A percentile compares a stretch with the other conserved stretches of the same genome.
These are phyloP conservation scores for Trichoderma aggressivum DNA, from an alignment of 2,329 filamentous ascomycete genomes.

Conservation along the genomic window DNA sequence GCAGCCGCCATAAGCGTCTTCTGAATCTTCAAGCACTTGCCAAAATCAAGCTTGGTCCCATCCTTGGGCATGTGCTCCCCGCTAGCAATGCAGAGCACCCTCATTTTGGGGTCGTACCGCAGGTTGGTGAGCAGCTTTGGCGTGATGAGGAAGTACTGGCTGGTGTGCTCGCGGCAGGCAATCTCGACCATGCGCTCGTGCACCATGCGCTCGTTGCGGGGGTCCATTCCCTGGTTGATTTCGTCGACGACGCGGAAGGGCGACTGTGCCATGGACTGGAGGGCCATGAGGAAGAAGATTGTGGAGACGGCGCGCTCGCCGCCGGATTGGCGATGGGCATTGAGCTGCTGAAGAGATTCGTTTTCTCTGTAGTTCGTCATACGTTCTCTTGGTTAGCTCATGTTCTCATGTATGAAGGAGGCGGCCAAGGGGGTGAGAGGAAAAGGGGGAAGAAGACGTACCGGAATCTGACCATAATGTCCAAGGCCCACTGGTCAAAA, in stretches of 20 bases:
- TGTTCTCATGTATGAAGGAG: neutral
- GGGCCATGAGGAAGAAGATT: slow-evolving; percentile 98
- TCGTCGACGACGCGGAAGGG: slow-evolving; percentile 98
- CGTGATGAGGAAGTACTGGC: slow-evolving; percentile 94
- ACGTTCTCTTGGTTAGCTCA: neutral
- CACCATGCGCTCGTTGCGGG: slow-evolving; percentile 95
- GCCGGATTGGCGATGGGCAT: slow-evolving; percentile 91
- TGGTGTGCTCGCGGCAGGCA: slow-evolving; percentile 77
- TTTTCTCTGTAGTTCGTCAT: slow-evolving; percentile 54
- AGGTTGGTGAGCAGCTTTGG: slow-evolving; percentile 87
- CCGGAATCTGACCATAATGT: slow-evolving; percentile 95
- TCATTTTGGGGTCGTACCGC: slow-evolving; percentile 87
- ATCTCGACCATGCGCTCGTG: slow-evolving; percentile 98
- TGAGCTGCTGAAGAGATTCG: slow-evolving; percentile 79
- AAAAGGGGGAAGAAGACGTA: slow-evolving; percentile 39
- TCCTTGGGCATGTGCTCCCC: slow-evolving; percentile 68
- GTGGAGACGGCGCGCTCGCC: slow-evolving; percentile 95
- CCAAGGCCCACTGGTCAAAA: slow-evolving; percentile 90
- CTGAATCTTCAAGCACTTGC: slow-evolving; percentile 43
- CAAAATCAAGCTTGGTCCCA: slow-evolving; percentile 50
- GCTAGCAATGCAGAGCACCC: slow-evolving; percentile 87
- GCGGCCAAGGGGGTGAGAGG: neutral
- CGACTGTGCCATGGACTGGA: slow-evolving; percentile 88
- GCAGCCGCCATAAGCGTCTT: slow-evolving; percentile 35
- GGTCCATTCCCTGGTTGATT: slow-evolving; percentile 99